Conservation (phyloP, 2,329 filamentous ascomycete species). For the Diaporthe longicolla region DNA sequence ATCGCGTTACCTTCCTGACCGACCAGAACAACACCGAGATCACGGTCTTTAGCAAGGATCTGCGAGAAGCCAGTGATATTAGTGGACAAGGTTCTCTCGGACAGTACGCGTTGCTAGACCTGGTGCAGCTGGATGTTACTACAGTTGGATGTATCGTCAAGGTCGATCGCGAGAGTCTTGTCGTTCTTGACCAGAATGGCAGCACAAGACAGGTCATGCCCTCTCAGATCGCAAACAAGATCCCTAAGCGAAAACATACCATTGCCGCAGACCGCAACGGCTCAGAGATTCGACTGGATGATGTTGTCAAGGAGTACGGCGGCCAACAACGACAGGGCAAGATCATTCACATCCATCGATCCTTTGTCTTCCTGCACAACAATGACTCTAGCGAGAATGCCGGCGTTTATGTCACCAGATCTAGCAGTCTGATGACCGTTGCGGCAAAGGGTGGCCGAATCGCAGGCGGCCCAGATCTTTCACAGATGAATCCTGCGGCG, state of each 20-base stretch:
- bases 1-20: constrained; percentile 91
- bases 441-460: constrained; percentile 94
- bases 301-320: constrained; percentile 90
- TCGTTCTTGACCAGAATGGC: constrained; percentile 91
- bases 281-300: constrained; percentile 91
- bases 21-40: constrained; percentile 95
- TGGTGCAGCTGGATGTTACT: constrained; percentile 92
- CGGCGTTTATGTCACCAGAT: constrained; percentile 88
- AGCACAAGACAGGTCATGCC: constrained; percentile 86
- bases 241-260: constrained; percentile 84
- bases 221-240: constrained; percentile 91
- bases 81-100: constrained; percentile 88
- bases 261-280: constrained; percentile 95
- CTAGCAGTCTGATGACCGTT: constrained; percentile 87
- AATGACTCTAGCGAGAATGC: constrained; percentile 88
- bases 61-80: constrained; percentile 92
- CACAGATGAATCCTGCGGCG: constrained; percentile 92
- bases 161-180: constrained; percentile 92
- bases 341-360: constrained; percentile 93
- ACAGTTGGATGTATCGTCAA: constrained; percentile 96
- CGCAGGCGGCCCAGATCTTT: constrained; percentile 82
- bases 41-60: constrained; percentile 97
- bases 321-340: constrained; percentile 89
- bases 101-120: constrained; percentile 91
- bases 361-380: constrained; percentile 92